Base-by-base conservation (phyloP, 2,329 filamentous ascomycete species). In the Chrysosporium keratinophilum region DNA sequence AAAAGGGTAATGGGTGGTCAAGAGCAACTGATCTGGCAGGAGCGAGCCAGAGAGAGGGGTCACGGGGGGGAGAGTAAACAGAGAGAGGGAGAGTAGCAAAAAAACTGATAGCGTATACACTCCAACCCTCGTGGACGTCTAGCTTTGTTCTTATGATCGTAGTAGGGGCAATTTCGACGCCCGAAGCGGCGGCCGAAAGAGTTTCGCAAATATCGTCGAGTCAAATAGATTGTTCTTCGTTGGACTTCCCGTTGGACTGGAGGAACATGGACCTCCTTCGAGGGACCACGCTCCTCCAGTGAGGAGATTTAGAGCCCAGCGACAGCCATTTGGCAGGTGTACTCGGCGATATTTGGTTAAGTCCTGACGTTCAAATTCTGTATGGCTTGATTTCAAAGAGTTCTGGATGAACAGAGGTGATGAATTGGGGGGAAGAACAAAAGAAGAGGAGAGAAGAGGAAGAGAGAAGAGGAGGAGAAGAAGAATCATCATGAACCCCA, bases 271-370 rank as follows among this genome's bases (percentile, higher is more conserved):
- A 34, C 33, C 40, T 19, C 48, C 35, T 28, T 20, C 12, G 15
- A 17, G 37, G 9, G 23, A 35, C 48, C 53, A 39, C 28, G 41
- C 54, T 50, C 71, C 75, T 77, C 81, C 82, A 83, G 83, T 82
- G 89, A 85, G 84, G 82, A 80, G 74, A 80, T 88, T 90, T 89
- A 94, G 85, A 91, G 87, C 85, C 85, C 84, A 87, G 82, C 84
- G 84, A 85, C 76, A 78, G 84, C 82, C 83, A 74, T 74, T 78
- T 81, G 80, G 81, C 81, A 80, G 83, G 84, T 72, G 75, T 77
- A 77, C 76, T 85, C 82, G 84, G 86, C 83, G 77, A 83, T 84
- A 83, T 81, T 79, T 76, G 49, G 50, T 63, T 54, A 59, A 54
- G 54, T 59, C 60, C 42, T 55, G 58, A 54, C 51, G 51, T 54